Evolutionary conservation across 2,329 filamentous ascomycete species (phyloP).

Genomic region (Ascochyta pisi): DNA sequence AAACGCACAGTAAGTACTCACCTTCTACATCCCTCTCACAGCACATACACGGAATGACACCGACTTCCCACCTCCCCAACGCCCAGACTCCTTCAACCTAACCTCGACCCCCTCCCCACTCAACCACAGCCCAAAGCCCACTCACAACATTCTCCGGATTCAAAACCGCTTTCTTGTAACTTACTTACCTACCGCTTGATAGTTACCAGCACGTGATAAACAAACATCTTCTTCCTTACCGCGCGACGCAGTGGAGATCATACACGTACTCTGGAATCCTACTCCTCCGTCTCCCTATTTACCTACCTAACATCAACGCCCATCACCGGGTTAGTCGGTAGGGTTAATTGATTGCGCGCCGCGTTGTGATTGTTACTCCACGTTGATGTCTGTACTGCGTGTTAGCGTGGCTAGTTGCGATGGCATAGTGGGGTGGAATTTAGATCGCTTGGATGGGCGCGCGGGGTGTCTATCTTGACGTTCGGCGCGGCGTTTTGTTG

Average conservation of each 20-base stretch:
- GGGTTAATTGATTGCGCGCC: conserved; percentile 52
- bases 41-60: too few species aligned
- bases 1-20: too few species aligned
- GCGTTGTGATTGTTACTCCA: conserved; percentile 60
- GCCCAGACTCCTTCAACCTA: conserved; percentile 38
- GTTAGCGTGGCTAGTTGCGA: conserved; percentile 50
- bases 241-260: too few species aligned
- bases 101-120: conserved; percentile 50
- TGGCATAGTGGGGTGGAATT: conserved; percentile 49
- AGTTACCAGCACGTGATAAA: conserved; percentile 49
- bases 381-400: conserved; percentile 49
- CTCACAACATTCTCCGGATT: too few species aligned
- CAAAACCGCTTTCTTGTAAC: too few species aligned
- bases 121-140: conserved; percentile 54
- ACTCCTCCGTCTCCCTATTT: conserved; percentile 28
- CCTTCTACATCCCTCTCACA: too few species aligned
- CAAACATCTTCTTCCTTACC: too few species aligned
- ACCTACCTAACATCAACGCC: conserved; percentile 55
- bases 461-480: conserved; percentile 53
- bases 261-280: conserved; percentile 52
- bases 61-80: too few species aligned
- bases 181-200: conserved; percentile 54
- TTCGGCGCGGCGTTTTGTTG: conserved; percentile 30
- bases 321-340: conserved; percentile 46
- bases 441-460: conserved; percentile 55